Base-by-base conservation (phyloP, 2,329 filamentous ascomycete species). In the Dactylellina cionopaga region DNA sequence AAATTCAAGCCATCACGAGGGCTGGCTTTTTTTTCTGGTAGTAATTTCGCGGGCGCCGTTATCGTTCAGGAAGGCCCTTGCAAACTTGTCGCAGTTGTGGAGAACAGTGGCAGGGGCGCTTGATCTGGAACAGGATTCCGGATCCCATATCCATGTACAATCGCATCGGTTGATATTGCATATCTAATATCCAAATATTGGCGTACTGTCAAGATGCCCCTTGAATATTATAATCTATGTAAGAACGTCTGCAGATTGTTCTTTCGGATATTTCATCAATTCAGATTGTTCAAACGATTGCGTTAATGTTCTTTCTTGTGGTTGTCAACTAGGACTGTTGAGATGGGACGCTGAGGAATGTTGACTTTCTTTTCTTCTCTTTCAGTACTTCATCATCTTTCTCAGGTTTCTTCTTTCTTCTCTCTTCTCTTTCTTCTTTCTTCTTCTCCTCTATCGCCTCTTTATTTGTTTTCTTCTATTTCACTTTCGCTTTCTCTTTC, bases 31-130 rank as follows among this genome's bases (percentile, higher is more conserved):
- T 6, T 5, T 29, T 7, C 13, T 47, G 22, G n/a, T 19, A 13
- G 43, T 29, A 70, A 70, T 70, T 70, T 70, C 64, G 55, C 64
- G n/a, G n/a, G 37, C 44, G 58, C 33, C 55, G 39, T 69, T 63
- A 70, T 56, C 33, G 65, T 60, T 55, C 47, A 70, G 55, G 65
- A 70, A 70, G 65, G 56, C 58, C 65, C 65, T 43, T n/a, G n/a
- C n/a, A n/a, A n/a, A n/a, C n/a, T n/a, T 62, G 65, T 70, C 31
- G 51, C 17, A 33, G 43, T 11, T 47, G 62, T 66, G 51, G 62
- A 56, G 62, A 58, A 41, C 15, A 24, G n/a, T 17, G 39, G 24
- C 62, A 49, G 51, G 60, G 60, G n/a, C 31, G 52, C 22, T 15
- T 41, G 37, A 41, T 41, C 37, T 41, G 37, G 37, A 41, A 41